A percentile compares a stretch with the other conserved stretches of the same genome.
These are phyloP conservation scores for Dactylella cylindrospora DNA, from an alignment of 2,329 filamentous ascomycete genomes.

Conservation along the genomic window DNA sequence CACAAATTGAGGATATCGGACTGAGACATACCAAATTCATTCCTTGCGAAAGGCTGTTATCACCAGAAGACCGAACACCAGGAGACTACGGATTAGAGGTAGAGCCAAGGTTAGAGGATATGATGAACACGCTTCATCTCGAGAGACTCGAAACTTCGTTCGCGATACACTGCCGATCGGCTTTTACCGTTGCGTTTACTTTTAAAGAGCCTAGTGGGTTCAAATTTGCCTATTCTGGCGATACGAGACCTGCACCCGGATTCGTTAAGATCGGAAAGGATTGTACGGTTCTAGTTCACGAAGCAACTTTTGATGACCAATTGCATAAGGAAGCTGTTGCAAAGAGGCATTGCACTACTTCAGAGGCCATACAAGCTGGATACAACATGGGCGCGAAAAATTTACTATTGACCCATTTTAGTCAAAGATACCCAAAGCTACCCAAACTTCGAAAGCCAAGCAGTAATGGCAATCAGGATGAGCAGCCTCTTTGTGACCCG, in stretches of 20 bases:
- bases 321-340: constrained; percentile 72
- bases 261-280: constrained; percentile 73
- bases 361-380: constrained; percentile 78
- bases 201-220: constrained; percentile 74
- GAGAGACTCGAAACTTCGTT: constrained; percentile 47
- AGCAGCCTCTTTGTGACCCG: constrained; percentile 43
- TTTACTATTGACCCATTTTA: constrained; percentile 90
- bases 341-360: constrained; percentile 88
- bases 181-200: constrained; percentile 74
- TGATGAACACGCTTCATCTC: constrained; percentile 47
- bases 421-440: constrained; percentile 83
- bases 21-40: constrained; percentile 60
- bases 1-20: constrained; percentile 74
- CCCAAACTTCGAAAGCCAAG: constrained; percentile 57
- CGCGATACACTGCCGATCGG: constrained; percentile 69
- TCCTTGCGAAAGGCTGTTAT: constrained; percentile 53
- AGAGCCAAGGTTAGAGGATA: constrained; percentile 32
- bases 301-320: constrained; percentile 93
- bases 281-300: constrained; percentile 84
- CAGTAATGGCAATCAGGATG: constrained; percentile 45
- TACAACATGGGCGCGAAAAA: constrained; percentile 75
- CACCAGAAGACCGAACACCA: constrained; percentile 46
- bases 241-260: constrained; percentile 74
- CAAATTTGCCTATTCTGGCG: constrained; percentile 88
- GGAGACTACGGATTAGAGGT: constrained; percentile 50